Evolutionary conservation across 257 asterid species (phyloP).

Genomic region (Paraleonurus japonicus): DNA sequence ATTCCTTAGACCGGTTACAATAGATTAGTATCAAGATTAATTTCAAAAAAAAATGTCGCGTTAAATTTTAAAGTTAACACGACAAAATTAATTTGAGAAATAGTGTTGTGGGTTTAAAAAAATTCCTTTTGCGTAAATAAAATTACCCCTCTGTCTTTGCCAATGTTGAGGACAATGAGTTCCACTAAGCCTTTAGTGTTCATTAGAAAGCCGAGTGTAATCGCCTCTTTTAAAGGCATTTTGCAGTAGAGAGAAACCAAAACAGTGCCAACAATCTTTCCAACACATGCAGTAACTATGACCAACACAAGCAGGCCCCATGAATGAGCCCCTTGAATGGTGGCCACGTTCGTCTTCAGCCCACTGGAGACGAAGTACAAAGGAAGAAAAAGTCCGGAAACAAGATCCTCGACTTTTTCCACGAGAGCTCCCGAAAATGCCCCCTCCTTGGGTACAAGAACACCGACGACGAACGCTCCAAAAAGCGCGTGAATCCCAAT

Average conservation of each 20-base stretch:
- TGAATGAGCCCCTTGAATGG: conserved; percentile 48
- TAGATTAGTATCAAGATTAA: no score
- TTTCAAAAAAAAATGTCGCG: no score
- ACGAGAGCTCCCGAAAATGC: conserved; percentile 43
- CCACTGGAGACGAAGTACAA: conserved; percentile 54
- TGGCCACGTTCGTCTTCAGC: conserved; percentile 40
- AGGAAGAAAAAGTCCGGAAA: conserved; percentile 51
- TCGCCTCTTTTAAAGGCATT: conserved; percentile 42
- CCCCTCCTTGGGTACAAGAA: conserved; percentile 50
- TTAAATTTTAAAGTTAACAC: no score
- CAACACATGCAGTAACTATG: conserved; percentile 42
- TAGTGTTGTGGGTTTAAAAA: no score
- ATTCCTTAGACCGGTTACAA: no score
- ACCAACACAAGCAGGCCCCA: conserved; percentile 58
- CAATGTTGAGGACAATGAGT: conserved; percentile 47
- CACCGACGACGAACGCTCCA: conserved; percentile 58
- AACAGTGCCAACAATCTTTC: conserved; percentile 47
- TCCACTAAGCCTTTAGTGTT: conserved; percentile 50
- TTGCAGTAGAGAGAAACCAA: conserved; percentile 38
- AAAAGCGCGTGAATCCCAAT: conserved; percentile 59
- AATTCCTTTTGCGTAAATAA: no score
- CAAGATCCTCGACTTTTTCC: conserved; percentile 33
- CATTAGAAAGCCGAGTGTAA: conserved; percentile 55
- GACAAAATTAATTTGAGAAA: no score
- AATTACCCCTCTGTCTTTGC: conserved; percentile 44